A percentile compares a stretch with the other conserved stretches of the same genome.
These are phyloP conservation scores for Scytalidium sp. DNA, from an alignment of 2,329 filamentous ascomycete species.

Conservation along the genomic window DNA sequence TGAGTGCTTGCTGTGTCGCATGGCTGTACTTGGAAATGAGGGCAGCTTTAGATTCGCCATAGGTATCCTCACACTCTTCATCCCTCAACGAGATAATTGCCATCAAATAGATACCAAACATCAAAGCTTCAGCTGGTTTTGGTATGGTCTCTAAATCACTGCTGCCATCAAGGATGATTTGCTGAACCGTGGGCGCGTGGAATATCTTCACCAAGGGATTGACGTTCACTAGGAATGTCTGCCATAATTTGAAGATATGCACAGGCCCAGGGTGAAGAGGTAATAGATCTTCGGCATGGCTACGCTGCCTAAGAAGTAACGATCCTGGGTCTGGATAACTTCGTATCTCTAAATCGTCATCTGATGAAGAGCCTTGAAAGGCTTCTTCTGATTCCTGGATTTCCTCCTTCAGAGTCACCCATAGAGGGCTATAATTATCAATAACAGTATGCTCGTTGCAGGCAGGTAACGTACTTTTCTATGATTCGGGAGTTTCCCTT, in stretches of 20 bases:
- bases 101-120: slow-evolving; percentile 64
- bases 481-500: slow-evolving; percentile 23
- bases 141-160: slow-evolving; percentile 41
- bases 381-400: slow-evolving; percentile 25
- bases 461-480: slow-evolving; percentile 17
- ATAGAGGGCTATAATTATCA: slow-evolving; percentile 20
- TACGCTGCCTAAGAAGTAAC: slow-evolving; percentile 48
- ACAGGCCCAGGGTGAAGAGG: slow-evolving; percentile 54
- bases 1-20: slow-evolving; percentile 62
- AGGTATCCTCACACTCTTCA: slow-evolving; percentile 48
- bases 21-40: slow-evolving; percentile 53
- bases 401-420: slow-evolving; percentile 26
- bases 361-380: slow-evolving; percentile 25
- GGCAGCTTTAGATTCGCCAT: slow-evolving; percentile 49
- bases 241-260: slow-evolving; percentile 65
- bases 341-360: slow-evolving; percentile 24
- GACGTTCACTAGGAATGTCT: slow-evolving; percentile 67
- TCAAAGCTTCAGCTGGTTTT: slow-evolving; percentile 61
- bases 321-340: slow-evolving; percentile 22
- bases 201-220: slow-evolving; percentile 68
- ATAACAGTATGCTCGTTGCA: background rate
- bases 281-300: slow-evolving; percentile 37
- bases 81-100: slow-evolving; percentile 59
- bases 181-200: slow-evolving; percentile 64
- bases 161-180: slow-evolving; percentile 59